Conservation (phyloP, 768 basidiomycete species). For the Boletus bicolor region DNA sequence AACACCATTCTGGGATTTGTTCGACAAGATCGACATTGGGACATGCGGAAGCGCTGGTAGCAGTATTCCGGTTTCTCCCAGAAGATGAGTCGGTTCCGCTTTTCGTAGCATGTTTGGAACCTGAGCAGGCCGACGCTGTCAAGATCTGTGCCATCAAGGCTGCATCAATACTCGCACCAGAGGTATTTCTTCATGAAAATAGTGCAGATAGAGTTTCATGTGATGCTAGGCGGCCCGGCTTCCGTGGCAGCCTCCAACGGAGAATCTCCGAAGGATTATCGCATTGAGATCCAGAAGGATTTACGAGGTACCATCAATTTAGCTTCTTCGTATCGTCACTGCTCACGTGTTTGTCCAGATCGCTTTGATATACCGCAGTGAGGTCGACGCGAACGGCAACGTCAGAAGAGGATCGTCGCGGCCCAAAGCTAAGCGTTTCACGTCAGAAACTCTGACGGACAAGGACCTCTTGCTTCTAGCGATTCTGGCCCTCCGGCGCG, state of each 20-base stretch:
- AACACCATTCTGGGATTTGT: slow-evolving; percentile 68
- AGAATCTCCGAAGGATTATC: slow-evolving; percentile 44
- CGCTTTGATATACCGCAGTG: slow-evolving; percentile 51
- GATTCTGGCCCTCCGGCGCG: slow-evolving; percentile 67
- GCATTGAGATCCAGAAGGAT: slow-evolving; percentile 51
- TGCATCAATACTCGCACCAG: slow-evolving; percentile 60
- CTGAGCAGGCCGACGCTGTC: slow-evolving; percentile 76
- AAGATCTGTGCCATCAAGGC: slow-evolving; percentile 78
- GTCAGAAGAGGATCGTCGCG: slow-evolving; percentile 49
- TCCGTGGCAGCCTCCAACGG: slow-evolving; percentile 53
- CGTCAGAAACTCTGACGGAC: slow-evolving; percentile 59
- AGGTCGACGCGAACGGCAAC: slow-evolving; percentile 57
- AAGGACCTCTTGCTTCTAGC: slow-evolving; percentile 67
- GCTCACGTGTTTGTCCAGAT: slow-evolving; percentile 35
- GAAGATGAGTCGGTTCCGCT: slow-evolving; percentile 57
- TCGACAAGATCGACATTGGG: slow-evolving; percentile 72
- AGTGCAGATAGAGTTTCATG: slow-evolving; percentile 7
- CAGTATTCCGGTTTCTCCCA: slow-evolving; percentile 67
- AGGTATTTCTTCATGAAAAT: slow-evolving; percentile 42
- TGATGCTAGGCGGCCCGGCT: slow-evolving; percentile 46
- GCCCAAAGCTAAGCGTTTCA: slow-evolving; percentile 59
- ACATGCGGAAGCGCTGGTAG: slow-evolving; percentile 70
- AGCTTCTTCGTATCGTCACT: slow-evolving; percentile 1
- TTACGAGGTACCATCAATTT: slow-evolving; percentile 45
- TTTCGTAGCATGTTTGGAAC: slow-evolving; percentile 64